Base-by-base conservation (phyloP, 768 basidiomycete genomes). In the Pleurotus eryngii region DNA sequence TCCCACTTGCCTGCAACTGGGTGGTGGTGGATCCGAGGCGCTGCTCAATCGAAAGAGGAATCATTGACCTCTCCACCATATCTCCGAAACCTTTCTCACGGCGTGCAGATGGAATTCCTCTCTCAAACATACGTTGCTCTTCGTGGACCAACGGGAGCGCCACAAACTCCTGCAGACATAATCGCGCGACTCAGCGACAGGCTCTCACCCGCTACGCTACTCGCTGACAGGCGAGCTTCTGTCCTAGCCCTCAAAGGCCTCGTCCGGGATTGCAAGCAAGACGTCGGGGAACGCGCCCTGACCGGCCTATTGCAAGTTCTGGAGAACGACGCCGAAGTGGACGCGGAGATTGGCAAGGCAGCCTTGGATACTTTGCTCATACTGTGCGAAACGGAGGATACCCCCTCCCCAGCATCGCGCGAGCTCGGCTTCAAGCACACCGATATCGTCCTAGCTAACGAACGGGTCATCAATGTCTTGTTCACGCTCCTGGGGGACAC, bases 191-290 rank as follows among this genome's bases (percentile, higher is more conserved):
- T 98, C 61, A 89, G 88, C 62, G 95, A 97, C 68, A 77, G 94
- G 27, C 84, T 99, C 18, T 90, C 92, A 17, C 93, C 95, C n/a
- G 85, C 89, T 3, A 88, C 91, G 0, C 84, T 92, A 22, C 83
- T 95, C 14, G 90, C 94, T 27, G 97, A 98, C 74, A 80, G 97
- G 64, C 83, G 93, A 57, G 96, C 96, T 24, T 89, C 96, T 0
- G 89, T 99, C n/a, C 76, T 97, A 53, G 84, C 93, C 0, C 81
- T 99, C 62, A 98, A 98, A 69, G 96, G 95, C 18, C 85, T 98
- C 54, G 78, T 87, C 46, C 83, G 95, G 58, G 95, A 97, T 70
- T 93, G 90, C 77, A 95, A 90, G 69, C 79, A 86, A 59, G 92
- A 97, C 58, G 90, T 98, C 18, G 95, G 93, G 14, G 79, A 83